Conservation (phyloP, 2,329 filamentous ascomycete species). For the Epichloe baconii region DNA sequence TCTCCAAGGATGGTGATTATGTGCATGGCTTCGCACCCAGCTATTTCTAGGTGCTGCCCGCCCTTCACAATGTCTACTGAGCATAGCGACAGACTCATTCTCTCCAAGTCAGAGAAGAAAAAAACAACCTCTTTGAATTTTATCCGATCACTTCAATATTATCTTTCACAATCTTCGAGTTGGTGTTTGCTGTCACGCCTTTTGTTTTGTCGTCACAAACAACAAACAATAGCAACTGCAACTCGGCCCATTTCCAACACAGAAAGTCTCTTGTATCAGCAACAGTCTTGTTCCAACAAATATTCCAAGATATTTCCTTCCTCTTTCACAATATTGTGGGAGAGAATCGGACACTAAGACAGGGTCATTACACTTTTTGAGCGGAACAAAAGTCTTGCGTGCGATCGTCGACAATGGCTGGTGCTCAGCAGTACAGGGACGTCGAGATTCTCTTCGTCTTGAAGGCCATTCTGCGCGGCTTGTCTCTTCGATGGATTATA, state of each 20-base stretch:
- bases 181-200: not conserved
- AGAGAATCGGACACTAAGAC: no score
- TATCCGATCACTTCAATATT: not conserved
- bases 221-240: not conserved
- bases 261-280: no score
- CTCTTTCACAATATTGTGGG: no score
- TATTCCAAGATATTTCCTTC: no score
- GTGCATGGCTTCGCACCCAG: not conserved
- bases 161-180: not conserved
- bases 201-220: not conserved
- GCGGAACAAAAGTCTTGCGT: not conserved
- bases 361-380: no score
- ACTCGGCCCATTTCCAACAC: not conserved
- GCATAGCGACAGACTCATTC: not conserved
- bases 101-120: not conserved
- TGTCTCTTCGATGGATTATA: slow-evolving; percentile 14
- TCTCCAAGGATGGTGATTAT: not conserved
- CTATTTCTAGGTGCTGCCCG: not conserved
- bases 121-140: not conserved
- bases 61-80: not conserved
- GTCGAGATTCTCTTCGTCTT: slow-evolving; percentile 24
- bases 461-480: slow-evolving; percentile 14
- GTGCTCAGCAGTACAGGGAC: slow-evolving; percentile 20
- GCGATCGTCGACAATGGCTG: slow-evolving; percentile 17
- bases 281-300: no score